Evolutionary conservation across 2,329 filamentous ascomycete species (phyloP).

Genomic region (Aphanoascus verrucosus): DNA sequence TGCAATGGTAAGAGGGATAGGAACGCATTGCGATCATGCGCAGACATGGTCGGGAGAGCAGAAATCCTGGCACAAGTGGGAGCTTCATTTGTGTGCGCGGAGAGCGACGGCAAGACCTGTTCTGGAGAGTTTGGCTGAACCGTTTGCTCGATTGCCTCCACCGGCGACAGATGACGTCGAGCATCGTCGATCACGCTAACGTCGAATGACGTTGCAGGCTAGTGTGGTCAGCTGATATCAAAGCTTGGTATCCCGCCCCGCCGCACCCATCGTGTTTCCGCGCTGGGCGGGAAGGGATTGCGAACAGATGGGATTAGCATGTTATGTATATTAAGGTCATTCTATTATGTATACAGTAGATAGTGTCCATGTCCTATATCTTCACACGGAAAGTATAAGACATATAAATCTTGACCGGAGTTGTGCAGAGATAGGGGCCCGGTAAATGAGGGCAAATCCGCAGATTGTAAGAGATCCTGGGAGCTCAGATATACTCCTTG

Average conservation of each 20-base stretch:
- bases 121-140: slow-evolving; percentile 10
- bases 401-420: too few species aligned
- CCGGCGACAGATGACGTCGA: neutral
- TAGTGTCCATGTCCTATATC: too few species aligned
- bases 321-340: too few species aligned
- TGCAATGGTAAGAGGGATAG: neutral
- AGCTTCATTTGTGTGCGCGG: neutral
- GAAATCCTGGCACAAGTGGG: neutral
- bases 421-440: too few species aligned
- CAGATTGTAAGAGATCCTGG: too few species aligned
- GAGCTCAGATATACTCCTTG: neutral
- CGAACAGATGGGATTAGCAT: too few species aligned
- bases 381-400: too few species aligned
- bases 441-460: too few species aligned
- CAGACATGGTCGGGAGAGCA: slow-evolving; percentile 1
- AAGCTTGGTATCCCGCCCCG: neutral
- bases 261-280: neutral
- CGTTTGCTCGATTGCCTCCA: slow-evolving; percentile 5
- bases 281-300: too few species aligned
- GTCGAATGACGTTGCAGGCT: neutral
- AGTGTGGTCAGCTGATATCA: neutral
- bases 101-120: slow-evolving; percentile 7
- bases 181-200: neutral
- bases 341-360: too few species aligned
- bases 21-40: neutral